Conservation (phyloP, 768 basidiomycete genomes). For the Pleurotus platypus region DNA sequence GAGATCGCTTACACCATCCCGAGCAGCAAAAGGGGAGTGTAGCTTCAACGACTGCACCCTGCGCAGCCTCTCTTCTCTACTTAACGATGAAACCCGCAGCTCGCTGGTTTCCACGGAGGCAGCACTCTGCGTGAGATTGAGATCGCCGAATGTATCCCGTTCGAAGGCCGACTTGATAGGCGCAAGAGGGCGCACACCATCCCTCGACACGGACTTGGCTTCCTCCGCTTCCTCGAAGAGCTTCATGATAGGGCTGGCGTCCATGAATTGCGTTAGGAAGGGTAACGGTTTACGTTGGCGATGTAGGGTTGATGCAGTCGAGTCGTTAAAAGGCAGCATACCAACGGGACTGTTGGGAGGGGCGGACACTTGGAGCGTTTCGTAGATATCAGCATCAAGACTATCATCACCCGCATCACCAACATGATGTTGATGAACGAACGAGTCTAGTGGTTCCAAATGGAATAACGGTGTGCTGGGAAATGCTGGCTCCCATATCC, state of each 20-base stretch:
- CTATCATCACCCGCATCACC: conserved; percentile 2
- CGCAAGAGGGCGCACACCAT: conserved; percentile 5
- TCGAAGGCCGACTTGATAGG: conserved; percentile 4
- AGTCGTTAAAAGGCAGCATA: background rate
- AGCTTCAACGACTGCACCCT: conserved; percentile 2
- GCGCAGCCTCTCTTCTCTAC: background rate
- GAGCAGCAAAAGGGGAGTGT: background rate
- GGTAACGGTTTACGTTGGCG: conserved; percentile 2
- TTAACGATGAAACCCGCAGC: background rate
- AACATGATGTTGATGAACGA: conserved; percentile 6
- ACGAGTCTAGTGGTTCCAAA: background rate
- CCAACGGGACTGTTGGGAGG: conserved; percentile 2
- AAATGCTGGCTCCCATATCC: conserved; percentile 1
- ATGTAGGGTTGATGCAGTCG: background rate
- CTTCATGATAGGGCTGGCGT: background rate
- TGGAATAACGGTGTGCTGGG: background rate
- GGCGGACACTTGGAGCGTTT: background rate
- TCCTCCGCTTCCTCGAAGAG: background rate
- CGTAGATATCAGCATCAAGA: background rate
- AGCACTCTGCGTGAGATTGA: background rate
- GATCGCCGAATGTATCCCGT: background rate
- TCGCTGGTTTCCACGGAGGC: background rate
- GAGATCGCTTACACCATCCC: background rate
- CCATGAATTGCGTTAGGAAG: conserved; percentile 3
- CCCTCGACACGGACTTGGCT: background rate